Conservation (phyloP, 768 basidiomycete species). For the Tephrocybe sp. region DNA sequence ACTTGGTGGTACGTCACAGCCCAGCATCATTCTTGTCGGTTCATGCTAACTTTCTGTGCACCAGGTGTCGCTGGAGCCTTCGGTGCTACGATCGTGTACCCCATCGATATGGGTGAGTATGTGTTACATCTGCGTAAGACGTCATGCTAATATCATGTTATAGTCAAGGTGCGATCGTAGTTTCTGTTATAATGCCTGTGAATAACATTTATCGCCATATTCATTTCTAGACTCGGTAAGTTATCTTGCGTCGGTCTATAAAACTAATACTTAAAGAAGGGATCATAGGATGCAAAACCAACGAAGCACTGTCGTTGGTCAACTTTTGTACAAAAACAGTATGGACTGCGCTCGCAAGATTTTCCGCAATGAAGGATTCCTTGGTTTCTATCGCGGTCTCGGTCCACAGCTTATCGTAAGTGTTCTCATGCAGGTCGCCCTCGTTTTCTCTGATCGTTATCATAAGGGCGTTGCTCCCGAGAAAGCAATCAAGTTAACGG, state of each 20-base stretch:
- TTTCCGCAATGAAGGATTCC: slow-evolving; percentile 87
- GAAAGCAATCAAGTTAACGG: slow-evolving; percentile 97
- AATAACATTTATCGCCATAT: background rate
- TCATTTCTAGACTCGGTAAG: slow-evolving; percentile 55
- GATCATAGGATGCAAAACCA: slow-evolving; percentile 90
- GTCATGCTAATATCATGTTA: slow-evolving; percentile 12
- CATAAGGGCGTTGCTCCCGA: slow-evolving; percentile 89
- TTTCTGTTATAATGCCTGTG: background rate
- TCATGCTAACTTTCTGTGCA: slow-evolving; percentile 15
- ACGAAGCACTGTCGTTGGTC: slow-evolving; percentile 93
- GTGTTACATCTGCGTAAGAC: background rate
- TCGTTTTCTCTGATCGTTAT: slow-evolving; percentile 1
- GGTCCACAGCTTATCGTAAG: slow-evolving; percentile 89
- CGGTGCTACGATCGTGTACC: slow-evolving; percentile 97
- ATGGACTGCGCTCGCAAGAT: slow-evolving; percentile 93
- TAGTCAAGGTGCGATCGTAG: slow-evolving; percentile 65
- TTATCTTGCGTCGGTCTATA: background rate
- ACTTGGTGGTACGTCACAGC: slow-evolving; percentile 61
- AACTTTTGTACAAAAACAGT: slow-evolving; percentile 95
- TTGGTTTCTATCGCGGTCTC: slow-evolving; percentile 96
- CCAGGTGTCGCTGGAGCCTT: slow-evolving; percentile 87
- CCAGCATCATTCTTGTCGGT: background rate
- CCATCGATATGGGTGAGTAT: slow-evolving; percentile 84
- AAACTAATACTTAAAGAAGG: slow-evolving; percentile 1
- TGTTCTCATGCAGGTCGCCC: background rate